phyloP scores from a whole-genome alignment of 805 yeast genomes.

The Candida loeiensis region DNA sequence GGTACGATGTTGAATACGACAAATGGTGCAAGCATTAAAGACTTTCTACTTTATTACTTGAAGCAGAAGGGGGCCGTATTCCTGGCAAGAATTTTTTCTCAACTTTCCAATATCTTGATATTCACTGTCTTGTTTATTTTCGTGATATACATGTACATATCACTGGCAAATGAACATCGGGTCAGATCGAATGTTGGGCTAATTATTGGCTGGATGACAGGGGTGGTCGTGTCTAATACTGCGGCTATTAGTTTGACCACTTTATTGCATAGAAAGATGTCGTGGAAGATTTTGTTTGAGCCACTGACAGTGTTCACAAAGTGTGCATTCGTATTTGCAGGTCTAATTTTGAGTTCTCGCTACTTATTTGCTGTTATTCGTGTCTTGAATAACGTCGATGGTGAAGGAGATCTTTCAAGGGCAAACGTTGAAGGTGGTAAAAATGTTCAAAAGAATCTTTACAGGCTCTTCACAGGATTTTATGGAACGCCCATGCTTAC shows the following conservation, averaged over 20 bases:
- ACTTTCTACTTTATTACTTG: constrained; percentile 17
- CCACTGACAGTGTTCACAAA: constrained; percentile 25
- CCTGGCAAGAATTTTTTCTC: constrained; percentile 7
- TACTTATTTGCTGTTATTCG: constrained; percentile 22
- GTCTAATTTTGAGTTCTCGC: constrained; percentile 29
- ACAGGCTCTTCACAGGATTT: constrained; percentile 28
- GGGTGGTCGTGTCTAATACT: constrained; percentile 21
- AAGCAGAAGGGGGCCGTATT: constrained; percentile 7
- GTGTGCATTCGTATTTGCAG: constrained; percentile 19
- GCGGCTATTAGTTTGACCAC: constrained; percentile 28
- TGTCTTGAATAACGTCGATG: constrained; percentile 5
- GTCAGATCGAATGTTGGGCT: constrained; percentile 35
- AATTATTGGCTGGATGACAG: constrained; percentile 34
- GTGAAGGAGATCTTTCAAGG: neutral
- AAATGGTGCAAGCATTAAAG: constrained; percentile 12
- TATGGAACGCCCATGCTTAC: constrained; percentile 25
- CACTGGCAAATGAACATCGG: constrained; percentile 32
- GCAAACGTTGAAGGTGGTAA: constrained; percentile 1
- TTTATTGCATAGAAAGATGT: constrained; percentile 12
- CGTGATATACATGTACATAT: constrained; percentile 22
- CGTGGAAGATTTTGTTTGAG: constrained; percentile 28
- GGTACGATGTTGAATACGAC: constrained; percentile 9
- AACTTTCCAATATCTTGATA: constrained; percentile 2
- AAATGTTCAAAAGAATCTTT: constrained; percentile 19
- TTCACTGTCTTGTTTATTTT: constrained; percentile 11